Conservation (phyloP, 2,329 filamentous ascomycete species). For the Daldinia sp. region DNA sequence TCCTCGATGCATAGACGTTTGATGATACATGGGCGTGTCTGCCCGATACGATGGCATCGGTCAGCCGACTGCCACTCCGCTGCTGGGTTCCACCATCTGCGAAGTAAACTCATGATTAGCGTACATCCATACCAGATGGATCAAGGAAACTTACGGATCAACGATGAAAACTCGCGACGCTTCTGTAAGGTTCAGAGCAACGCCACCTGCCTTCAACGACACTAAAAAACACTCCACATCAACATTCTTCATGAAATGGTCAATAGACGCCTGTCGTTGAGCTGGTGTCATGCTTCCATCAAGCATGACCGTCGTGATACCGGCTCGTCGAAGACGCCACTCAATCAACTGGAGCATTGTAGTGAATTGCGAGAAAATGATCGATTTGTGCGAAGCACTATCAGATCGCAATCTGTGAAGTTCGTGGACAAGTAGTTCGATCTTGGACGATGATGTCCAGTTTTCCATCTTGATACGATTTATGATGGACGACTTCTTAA, state of each 20-base stretch:
- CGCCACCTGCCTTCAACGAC: slow-evolving; percentile 93
- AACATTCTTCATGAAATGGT: slow-evolving; percentile 94
- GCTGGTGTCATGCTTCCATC: slow-evolving; percentile 97
- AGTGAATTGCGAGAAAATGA: slow-evolving; percentile 97
- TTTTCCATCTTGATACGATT: slow-evolving; percentile 99
- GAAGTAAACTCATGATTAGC: slow-evolving; percentile 41
- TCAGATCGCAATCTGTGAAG: slow-evolving; percentile 90
- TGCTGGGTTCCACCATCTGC: slow-evolving; percentile 99
- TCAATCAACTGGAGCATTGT: slow-evolving; percentile 97
- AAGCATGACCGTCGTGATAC: slow-evolving; percentile 97
- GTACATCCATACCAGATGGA: not conserved
- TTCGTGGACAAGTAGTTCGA: slow-evolving; percentile 94
- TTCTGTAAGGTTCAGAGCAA: slow-evolving; percentile 94
- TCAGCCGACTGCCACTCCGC: slow-evolving; percentile 99
- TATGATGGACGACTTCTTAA: slow-evolving; percentile 97
- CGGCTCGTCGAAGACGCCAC: slow-evolving; percentile 94
- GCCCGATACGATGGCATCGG: slow-evolving; percentile 91
- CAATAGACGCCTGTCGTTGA: slow-evolving; percentile 91
- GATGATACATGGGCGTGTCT: slow-evolving; percentile 91
- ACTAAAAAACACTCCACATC: slow-evolving; percentile 97
- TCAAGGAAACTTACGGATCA: slow-evolving; percentile 76
- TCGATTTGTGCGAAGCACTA: slow-evolving; percentile 93
- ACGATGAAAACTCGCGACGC: slow-evolving; percentile 95
- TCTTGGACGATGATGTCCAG: slow-evolving; percentile 98
- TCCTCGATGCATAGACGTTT: slow-evolving; percentile 96